These are phyloP conservation scores for Vitis labrusca DNA, from an alignment of 164 flowering plant species.

Conservation along the genomic window DNA sequence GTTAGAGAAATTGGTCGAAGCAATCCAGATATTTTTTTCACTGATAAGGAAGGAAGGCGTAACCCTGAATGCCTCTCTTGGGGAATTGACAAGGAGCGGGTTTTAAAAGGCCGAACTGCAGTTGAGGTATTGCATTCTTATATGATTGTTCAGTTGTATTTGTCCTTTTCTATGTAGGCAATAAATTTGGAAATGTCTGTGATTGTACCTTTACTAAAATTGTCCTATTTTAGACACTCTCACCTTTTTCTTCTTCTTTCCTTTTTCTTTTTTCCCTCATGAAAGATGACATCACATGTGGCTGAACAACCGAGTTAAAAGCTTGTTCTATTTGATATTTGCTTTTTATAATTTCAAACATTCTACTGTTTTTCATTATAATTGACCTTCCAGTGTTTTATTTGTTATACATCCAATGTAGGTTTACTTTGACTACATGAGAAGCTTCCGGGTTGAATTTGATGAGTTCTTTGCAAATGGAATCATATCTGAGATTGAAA, in stretches of 20 bases:
- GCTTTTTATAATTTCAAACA: too few relatives aligned
- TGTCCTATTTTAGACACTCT: too few relatives aligned
- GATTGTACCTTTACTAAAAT: too few relatives aligned
- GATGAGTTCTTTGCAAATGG: conserved; percentile 78
- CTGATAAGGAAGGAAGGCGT: conserved; percentile 72
- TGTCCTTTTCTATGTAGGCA: too few relatives aligned
- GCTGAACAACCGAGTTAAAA: too few relatives aligned
- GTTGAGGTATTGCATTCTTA: conserved; percentile 54
- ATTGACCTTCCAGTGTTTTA: background rate
- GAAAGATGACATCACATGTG: too few relatives aligned
- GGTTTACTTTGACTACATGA: conserved; percentile 95
- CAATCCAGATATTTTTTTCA: conserved; percentile 83
- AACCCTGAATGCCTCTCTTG: conserved; percentile 85
- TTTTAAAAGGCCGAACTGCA: conserved; percentile 89
- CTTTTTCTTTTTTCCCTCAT: too few relatives aligned
- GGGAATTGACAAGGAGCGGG: conserved; percentile 86
- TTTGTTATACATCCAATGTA: conserved; percentile 19
- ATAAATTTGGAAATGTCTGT: too few relatives aligned
- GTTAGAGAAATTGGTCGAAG: conserved; percentile 67
- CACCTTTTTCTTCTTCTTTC: too few relatives aligned
- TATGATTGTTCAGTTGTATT: background rate
- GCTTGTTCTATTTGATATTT: too few relatives aligned
- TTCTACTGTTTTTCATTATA: too few relatives aligned
- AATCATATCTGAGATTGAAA: conserved; percentile 68
- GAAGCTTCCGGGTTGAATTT: conserved; percentile 84